These are phyloP conservation scores for Hordeum marinum DNA, from an alignment of 176 grass and related monocot genomes.

Conservation along the genomic window DNA sequence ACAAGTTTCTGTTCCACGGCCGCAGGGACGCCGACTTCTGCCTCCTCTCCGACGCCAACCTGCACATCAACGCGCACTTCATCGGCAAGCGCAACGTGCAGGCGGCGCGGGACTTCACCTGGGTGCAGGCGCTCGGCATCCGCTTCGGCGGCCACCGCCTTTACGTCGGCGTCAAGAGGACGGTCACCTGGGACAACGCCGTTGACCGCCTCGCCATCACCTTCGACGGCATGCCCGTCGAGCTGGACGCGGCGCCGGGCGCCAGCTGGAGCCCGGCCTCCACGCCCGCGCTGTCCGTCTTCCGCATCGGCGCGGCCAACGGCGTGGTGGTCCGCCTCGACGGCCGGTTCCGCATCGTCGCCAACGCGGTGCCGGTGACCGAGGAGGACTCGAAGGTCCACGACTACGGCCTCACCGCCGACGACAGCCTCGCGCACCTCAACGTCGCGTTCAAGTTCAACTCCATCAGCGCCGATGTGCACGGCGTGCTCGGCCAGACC, in stretches of 20 bases:
- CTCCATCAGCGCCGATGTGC: constrained; percentile 39
- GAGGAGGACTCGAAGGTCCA: constrained; percentile 49
- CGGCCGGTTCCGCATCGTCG: constrained; percentile 42
- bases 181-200: constrained; percentile 28
- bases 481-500: constrained; percentile 57
- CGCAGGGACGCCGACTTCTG: constrained; percentile 58
- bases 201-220: constrained; percentile 46
- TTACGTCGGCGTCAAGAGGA: constrained; percentile 38
- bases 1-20: constrained; percentile 53
- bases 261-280: constrained; percentile 39
- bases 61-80: constrained; percentile 87
- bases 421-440: constrained; percentile 55
- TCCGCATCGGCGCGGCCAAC: constrained; percentile 35
- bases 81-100: constrained; percentile 47
- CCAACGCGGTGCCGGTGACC: constrained; percentile 41
- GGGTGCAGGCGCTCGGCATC: constrained; percentile 60
- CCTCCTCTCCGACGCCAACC: constrained; percentile 58
- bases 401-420: constrained; percentile 27
- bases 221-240: constrained; percentile 39
- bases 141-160: constrained; percentile 50
- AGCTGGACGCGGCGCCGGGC: not conserved
- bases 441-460: constrained; percentile 57
- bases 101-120: constrained; percentile 42
- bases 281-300: constrained; percentile 19
- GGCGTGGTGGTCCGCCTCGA: constrained; percentile 49